phyloP scores from a whole-genome alignment of 2,329 filamentous ascomycete genomes.

The Colletotrichum truncatum region DNA sequence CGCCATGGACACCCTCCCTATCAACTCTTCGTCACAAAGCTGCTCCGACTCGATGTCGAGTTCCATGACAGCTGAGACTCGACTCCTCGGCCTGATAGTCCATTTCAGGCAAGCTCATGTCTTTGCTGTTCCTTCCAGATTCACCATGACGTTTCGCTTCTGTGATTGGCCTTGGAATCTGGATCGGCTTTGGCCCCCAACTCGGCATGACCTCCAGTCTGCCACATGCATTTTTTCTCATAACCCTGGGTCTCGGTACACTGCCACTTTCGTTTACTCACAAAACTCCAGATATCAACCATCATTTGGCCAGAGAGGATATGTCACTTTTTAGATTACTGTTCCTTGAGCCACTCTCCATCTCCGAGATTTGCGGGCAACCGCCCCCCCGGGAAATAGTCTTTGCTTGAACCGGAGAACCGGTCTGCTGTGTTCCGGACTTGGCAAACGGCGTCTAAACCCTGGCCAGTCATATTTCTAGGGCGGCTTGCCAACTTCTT shows the following conservation, averaged over 20 bases:
- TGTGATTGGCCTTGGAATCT: background rate
- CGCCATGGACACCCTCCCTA: background rate
- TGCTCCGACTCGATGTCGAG: background rate
- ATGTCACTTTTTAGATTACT: background rate
- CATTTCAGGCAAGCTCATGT: background rate
- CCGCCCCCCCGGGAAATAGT: background rate
- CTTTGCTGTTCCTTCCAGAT: background rate
- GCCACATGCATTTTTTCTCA: background rate
- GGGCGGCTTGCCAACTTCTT: slow-evolving; percentile 7
- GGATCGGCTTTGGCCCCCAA: background rate
- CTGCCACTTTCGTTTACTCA: background rate
- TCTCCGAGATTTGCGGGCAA: background rate
- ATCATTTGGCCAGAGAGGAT: background rate
- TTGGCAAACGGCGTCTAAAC: slow-evolving; percentile 15
- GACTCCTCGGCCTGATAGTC: background rate
- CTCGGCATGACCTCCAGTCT: background rate
- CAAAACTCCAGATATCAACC: background rate
- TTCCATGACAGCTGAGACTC: background rate
- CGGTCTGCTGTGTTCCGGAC: slow-evolving; percentile 21
- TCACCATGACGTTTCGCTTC: background rate
- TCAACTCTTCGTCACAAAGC: background rate
- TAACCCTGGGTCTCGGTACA: background rate
- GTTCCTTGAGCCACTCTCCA: background rate
- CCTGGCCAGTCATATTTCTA: background rate
- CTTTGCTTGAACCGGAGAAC: slow-evolving; percentile 12